Base-by-base conservation (phyloP, 2,329 filamentous ascomycete species). In the Ophiostoma fasciatum region DNA sequence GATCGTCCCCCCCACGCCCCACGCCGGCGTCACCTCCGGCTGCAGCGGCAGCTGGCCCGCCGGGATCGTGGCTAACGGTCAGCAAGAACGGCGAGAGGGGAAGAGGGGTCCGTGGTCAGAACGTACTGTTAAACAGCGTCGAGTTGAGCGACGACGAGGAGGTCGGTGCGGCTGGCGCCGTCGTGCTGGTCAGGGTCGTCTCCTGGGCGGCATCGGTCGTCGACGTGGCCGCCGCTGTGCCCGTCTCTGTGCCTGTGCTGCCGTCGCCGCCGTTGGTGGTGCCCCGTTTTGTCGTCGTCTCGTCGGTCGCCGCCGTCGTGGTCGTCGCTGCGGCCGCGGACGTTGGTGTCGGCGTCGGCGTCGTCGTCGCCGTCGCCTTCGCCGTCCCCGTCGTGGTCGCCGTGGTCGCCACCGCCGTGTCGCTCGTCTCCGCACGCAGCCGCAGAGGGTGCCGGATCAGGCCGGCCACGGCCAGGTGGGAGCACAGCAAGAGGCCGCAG, bases 21-120 rank as follows among this genome's bases (percentile, higher is more conserved):
- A 76, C 28, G 78, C 84, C 4, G 88, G 85, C 2, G 84, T 94
- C 32, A 96, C 66, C 37, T 55, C 58, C 0, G 88, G 85, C 18
- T 70, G 49, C 23, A 94, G 60, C 1, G 88, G 88, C 14, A 94
- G 64, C 34, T 68, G 52, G 31, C 66, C 67, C 5, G 50, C 52
- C 4, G 61, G 55, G 31, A 72, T 63, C 3, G 61, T 63, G 21
- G 50, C 66, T 70, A 21, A 28, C 12, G 7, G n/a, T 7, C 13
- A 29, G 5, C 20, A 22, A 20, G 13, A 11, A 14, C 12, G 17
- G 14, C 21, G 4, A 4, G 22, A 28, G 14, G 8, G 9, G 13
- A 13, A 13, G 20, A 22, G 20, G 20, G 18, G 12, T 15, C 18
- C n/a, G n/a, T n/a, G n/a, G n/a, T n/a, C n/a, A n/a, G n/a, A 18